Percentiles rank a stretch among this genome's conserved stretches.
These are phyloP conservation scores for Ruellia speciosa DNA, from an alignment of 305 asterid genomes.

Conservation along the genomic window DNA sequence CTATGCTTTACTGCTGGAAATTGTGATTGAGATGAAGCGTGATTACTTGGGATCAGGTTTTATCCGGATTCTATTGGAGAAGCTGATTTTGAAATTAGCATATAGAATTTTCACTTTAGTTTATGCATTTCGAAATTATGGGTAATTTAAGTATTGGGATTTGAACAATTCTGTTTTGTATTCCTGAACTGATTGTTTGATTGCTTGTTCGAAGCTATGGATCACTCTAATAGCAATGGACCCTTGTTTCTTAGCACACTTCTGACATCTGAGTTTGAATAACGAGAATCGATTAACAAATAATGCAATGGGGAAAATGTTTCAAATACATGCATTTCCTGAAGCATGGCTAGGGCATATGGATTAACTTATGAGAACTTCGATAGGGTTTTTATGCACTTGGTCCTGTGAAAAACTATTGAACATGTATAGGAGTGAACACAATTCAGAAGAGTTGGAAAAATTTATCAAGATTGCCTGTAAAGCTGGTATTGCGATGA, in stretches of 20 bases:
- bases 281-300: too few species aligned
- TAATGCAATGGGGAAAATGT: too few species aligned
- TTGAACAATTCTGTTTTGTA: background rate
- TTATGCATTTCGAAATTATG: conserved; percentile 1
- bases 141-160: background rate
- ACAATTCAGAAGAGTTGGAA: conserved; percentile 9
- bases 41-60: background rate
- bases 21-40: conserved; percentile 7
- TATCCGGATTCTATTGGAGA: conserved; percentile 5
- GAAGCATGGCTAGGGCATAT: too few species aligned
- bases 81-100: background rate
- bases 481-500: conserved; percentile 7
- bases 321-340: too few species aligned
- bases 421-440: background rate
- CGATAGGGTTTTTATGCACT: background rate
- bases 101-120: conserved; percentile 8
- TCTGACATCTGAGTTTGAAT: too few species aligned
- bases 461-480: conserved; percentile 1
- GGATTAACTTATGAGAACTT: too few species aligned
- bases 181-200: background rate
- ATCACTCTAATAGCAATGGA: background rate
- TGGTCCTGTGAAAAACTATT: background rate
- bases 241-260: background rate
- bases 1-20: background rate
- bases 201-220: background rate